Evolutionary conservation across 208 protist species (phyloP).

Genomic region (Trypanosoma lewisi): DNA sequence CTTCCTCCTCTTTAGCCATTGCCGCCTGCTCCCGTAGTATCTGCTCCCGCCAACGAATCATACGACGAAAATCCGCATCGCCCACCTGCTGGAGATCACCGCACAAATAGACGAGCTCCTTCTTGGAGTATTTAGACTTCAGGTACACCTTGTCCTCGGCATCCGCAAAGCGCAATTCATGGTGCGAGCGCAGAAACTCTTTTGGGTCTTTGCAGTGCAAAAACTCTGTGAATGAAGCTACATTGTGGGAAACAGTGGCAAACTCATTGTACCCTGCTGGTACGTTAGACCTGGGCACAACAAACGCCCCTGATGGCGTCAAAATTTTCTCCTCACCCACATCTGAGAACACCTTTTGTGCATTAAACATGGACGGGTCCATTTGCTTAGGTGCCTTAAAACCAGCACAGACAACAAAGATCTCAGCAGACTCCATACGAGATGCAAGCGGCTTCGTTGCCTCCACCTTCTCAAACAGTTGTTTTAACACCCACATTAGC

Average conservation of each 20-base stretch:
- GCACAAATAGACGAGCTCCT: constrained; percentile 91
- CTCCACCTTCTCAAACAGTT: constrained; percentile 98
- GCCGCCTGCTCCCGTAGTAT: constrained; percentile 66
- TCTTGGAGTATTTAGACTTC: constrained; percentile 80
- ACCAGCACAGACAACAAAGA: constrained; percentile 98
- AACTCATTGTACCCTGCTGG: constrained; percentile 92
- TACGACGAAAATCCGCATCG: constrained; percentile 88
- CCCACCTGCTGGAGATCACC: constrained; percentile 94
- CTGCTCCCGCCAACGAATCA: constrained; percentile 94
- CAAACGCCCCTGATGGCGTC: constrained; percentile 59
- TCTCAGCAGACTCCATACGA: constrained; percentile 98
- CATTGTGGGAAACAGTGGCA: constrained; percentile 72
- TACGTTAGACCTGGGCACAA: constrained; percentile 76
- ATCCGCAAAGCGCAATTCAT: constrained; percentile 87
- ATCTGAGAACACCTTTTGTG: constrained; percentile 95
- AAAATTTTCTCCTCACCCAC: constrained; percentile 90
- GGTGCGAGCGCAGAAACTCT: constrained; percentile 79
- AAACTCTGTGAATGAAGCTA: constrained; percentile 88
- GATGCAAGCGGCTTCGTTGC: constrained; percentile 98
- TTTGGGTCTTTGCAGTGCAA: constrained; percentile 88
- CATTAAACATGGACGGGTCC: constrained; percentile 96
- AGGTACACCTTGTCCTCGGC: constrained; percentile 80
- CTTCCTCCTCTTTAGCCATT: constrained; percentile 12
- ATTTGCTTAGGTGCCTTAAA: constrained; percentile 95
- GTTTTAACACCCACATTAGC: constrained; percentile 97